A percentile compares a stretch with the other conserved stretches of the same genome.
Evolutionary conservation across 192 early-diverging fungal genomes (phyloP).

Genomic region (Ramicandelaber brevisporus): DNA sequence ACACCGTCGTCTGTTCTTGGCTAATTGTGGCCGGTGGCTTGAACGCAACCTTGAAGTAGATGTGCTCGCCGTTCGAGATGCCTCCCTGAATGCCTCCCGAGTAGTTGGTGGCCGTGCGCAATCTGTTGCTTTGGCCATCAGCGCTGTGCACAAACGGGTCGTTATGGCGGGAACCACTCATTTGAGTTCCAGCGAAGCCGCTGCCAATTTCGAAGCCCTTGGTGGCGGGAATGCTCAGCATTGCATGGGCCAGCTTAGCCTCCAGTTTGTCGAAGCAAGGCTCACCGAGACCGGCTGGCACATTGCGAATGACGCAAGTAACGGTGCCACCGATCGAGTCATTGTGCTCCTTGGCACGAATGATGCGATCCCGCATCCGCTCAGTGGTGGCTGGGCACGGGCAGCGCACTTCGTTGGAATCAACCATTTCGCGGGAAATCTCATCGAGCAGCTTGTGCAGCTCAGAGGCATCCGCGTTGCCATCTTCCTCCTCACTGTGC

Average conservation of each 20-base stretch:
- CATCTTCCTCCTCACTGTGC: constrained; percentile 15
- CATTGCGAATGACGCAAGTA: constrained; percentile 86
- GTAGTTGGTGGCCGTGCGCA: constrained; percentile 80
- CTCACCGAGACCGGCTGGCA: constrained; percentile 80
- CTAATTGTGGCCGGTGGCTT: constrained; percentile 93
- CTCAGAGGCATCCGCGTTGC: constrained; percentile 9
- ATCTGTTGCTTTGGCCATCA: constrained; percentile 20
- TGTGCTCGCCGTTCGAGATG: constrained; percentile 83
- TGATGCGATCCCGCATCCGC: constrained; percentile 67
- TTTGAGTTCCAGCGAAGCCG: constrained; percentile 67
- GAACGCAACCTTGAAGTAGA: constrained; percentile 95
- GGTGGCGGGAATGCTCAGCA: constrained; percentile 96
- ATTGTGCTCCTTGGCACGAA: constrained; percentile 43
- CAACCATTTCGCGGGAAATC: constrained; percentile 46
- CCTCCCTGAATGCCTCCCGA: constrained; percentile 96
- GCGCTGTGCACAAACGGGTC: constrained; percentile 55
- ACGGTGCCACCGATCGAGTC: constrained; percentile 92
- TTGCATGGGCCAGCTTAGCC: constrained; percentile 86
- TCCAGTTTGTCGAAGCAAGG: constrained; percentile 98
- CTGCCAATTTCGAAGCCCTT: constrained; percentile 96
- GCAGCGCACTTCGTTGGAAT: constrained; percentile 69
- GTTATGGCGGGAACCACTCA: constrained; percentile 79
- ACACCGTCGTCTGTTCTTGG: constrained; percentile 67
- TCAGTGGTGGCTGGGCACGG: constrained; percentile 47
- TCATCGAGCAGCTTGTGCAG: constrained; percentile 39